Evolutionary conservation across 2,329 filamentous ascomycete species (phyloP), one percentile per base, ranked within the genome.

Genomic region (Nigrograna mackinnonii): DNA sequence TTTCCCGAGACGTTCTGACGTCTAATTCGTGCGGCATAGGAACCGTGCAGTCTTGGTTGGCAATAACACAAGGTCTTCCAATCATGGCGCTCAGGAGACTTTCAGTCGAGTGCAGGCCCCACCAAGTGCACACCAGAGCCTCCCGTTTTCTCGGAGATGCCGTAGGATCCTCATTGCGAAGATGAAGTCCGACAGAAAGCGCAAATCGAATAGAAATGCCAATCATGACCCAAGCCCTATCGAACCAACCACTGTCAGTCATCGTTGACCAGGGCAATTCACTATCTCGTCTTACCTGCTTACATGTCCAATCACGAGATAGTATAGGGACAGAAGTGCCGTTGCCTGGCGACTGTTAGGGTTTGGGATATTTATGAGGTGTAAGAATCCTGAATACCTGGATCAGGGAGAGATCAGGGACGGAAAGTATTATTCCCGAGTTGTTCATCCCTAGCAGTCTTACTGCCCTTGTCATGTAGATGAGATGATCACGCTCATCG

Each of bases 261-360:
- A n/a, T n/a, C n/a, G n/a, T n/a, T n/a, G n/a, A n/a, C n/a, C n/a
- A n/a, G n/a, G n/a, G n/a, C n/a, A n/a, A n/a, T n/a, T n/a, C n/a
- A n/a, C n/a, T n/a, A n/a, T n/a, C n/a, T n/a, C n/a, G n/a, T n/a
- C 54, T 49, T 52, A 72, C 69, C 67, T 54, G 40, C 64, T 70
- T 12, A 71, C 59, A 37, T 70, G 68, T 20, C 69, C 64, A 30
- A 60, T 68, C 6, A 60, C 49, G 37, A 71, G 45, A 30, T 68
- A 67, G 44, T 72, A 72, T 26, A 72, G 62, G 2, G 61, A 55
- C 19, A 67, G 55, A 11, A 73, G 52, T 5, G 58, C 58, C 18
- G 58, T 49, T 11, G 67, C 54, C 38, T 71, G 69, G 20, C 13
- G 2, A 36, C 21, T 7, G 22, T 36, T 4, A 36, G 20, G 9